phyloP scores from a whole-genome alignment of 805 yeast genomes.

The Cyberlindnera amylophila region DNA sequence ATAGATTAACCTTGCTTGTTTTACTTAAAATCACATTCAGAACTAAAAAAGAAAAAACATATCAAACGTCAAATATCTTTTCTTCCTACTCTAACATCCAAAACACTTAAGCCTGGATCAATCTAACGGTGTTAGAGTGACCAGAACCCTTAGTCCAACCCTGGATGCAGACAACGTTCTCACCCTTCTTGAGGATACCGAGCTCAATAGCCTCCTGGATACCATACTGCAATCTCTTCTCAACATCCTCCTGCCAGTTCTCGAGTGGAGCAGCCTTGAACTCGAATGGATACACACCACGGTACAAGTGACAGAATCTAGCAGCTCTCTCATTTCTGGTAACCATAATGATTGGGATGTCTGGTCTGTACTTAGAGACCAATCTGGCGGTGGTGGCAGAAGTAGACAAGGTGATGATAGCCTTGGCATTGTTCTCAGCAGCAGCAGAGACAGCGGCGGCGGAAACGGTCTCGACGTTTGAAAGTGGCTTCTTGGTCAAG shows the following conservation, averaged over 20 bases:
- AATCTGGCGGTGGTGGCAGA: conserved; percentile 95
- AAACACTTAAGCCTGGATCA: conserved; percentile 59
- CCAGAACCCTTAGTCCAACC: conserved; percentile 99
- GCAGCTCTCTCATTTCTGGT: conserved; percentile 94
- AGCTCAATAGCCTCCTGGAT: conserved; percentile 82
- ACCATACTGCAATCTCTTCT: conserved; percentile 90
- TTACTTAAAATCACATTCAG: too few species aligned
- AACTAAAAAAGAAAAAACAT: too few species aligned
- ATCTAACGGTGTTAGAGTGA: conserved; percentile 97
- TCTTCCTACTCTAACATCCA: neutral
- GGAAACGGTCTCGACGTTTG: conserved; percentile 94
- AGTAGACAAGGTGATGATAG: conserved; percentile 93
- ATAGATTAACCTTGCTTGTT: too few species aligned
- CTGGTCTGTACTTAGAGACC: conserved; percentile 96
- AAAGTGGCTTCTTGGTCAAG: conserved; percentile 82
- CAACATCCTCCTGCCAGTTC: conserved; percentile 96
- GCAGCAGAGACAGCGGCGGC: conserved; percentile 96
- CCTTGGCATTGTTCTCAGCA: conserved; percentile 94
- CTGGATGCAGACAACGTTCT: conserved; percentile 89
- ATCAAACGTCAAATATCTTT: too few species aligned
- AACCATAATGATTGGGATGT: conserved; percentile 95
- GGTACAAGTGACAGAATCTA: conserved; percentile 91
- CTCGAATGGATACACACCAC: conserved; percentile 98
- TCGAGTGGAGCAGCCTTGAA: conserved; percentile 56
- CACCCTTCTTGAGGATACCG: conserved; percentile 85